Base-by-base conservation (phyloP, 768 basidiomycete species). In the Termitomyces sp. region DNA sequence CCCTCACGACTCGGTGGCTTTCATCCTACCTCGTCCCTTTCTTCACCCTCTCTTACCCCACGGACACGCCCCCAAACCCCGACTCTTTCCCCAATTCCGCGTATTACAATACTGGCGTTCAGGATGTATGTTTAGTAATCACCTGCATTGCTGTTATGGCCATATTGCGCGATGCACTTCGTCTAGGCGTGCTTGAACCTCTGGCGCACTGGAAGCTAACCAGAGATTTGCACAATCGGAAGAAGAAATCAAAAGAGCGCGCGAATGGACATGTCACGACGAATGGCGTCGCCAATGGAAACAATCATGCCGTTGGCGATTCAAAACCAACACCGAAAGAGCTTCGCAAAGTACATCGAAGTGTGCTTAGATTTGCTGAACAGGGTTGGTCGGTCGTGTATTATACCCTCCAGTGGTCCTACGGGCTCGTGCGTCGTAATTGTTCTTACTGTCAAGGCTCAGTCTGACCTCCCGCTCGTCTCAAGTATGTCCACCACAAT, bases 381-480 rank as follows among this genome's bases (percentile, higher is more conserved):
- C 97, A 99, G 73, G 90, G 93, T 56, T 98, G 94, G 92, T 85
- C 84, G 36, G 79, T 86, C 46, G 71, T 92, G 50, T 98, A 96
- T 71, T 94, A 91, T 68, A 74, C 83, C 41, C 56, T 82, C 1
- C 89, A 87, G 63, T 96, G 90, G 81, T 71, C 71, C 22, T 85
- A 85, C 69, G 96, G 96, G 29, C 63, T 92, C 62, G 96, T 96
- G 68, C 72, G 94, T 86, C n/a, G 22, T 59, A 60, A 56, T 61
- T 60, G 24, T 52, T 41, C 45, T 52, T 52, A 60, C 31, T 29
- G 46, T 34, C 55, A 62, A 45, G 4, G 34, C 20, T 52, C 42
- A 16, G 47, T 51, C 36, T 41, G 52, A 28, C 39, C 53, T 56
- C 22, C 55, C 50, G 28, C 57, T 68, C 51, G 8, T 24, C 47